These are phyloP conservation scores for Gynostemma pentaphyllum DNA, from an alignment of 306 rosid genomes.

Conservation along the genomic window DNA sequence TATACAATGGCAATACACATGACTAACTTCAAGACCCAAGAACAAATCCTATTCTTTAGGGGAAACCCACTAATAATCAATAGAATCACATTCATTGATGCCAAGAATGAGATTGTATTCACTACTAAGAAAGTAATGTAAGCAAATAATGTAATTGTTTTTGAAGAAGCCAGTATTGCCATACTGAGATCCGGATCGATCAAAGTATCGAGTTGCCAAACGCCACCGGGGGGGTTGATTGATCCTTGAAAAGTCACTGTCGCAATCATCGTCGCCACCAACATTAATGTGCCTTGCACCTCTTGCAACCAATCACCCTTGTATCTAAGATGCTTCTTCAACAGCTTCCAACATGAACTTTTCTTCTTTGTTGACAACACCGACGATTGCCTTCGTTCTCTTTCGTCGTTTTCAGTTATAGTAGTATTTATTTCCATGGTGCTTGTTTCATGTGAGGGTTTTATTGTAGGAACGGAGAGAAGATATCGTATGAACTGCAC, in stretches of 20 bases:
- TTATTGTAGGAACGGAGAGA: too few species aligned
- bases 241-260: neutral
- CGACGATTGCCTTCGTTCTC: too few species aligned
- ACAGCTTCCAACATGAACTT: neutral
- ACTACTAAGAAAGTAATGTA: too few species aligned
- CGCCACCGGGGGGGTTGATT: neutral
- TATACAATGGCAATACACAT: neutral
- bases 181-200: too few species aligned
- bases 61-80: neutral
- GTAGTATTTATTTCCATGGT: too few species aligned
- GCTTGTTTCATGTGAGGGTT: too few species aligned
- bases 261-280: conserved; percentile 1
- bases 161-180: too few species aligned
- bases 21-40: neutral
- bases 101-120: neutral
- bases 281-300: neutral
- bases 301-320: neutral
- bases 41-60: neutral
- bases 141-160: too few species aligned
- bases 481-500: neutral
- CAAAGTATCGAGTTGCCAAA: too few species aligned
- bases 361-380: too few species aligned
- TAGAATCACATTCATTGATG: neutral
- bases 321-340: neutral
- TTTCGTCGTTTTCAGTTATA: neutral